Conservation (phyloP, 208 protist genomes). For the Trypanosoma boissoni region DNA sequence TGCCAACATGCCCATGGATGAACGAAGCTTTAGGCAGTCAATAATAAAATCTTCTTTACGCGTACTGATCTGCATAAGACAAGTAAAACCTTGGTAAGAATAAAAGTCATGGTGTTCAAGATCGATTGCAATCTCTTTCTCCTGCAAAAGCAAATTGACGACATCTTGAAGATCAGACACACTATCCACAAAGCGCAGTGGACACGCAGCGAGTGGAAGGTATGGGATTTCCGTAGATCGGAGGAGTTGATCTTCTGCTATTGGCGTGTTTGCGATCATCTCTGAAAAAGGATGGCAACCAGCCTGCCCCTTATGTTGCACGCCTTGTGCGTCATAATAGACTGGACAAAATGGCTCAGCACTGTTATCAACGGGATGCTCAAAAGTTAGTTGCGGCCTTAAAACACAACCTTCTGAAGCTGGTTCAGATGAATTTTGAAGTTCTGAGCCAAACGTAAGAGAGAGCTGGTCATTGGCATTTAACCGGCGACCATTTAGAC, state of each 20-base stretch:
- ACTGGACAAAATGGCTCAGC: constrained; percentile 52
- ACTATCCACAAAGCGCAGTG: constrained; percentile 73
- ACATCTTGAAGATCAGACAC: constrained; percentile 45
- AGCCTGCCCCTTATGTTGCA: constrained; percentile 41
- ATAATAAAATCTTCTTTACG: constrained; percentile 95
- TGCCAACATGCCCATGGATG: constrained; percentile 86
- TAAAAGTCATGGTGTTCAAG: constrained; percentile 94
- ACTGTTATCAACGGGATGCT: constrained; percentile 72
- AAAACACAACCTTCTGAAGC: constrained; percentile 24
- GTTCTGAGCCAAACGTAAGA: constrained; percentile 73
- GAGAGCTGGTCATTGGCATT: constrained; percentile 70
- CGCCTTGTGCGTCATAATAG: constrained; percentile 58
- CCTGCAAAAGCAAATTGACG: constrained; percentile 30
- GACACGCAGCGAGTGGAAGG: constrained; percentile 52
- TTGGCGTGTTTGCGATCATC: constrained; percentile 41
- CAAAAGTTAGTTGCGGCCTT: constrained; percentile 81
- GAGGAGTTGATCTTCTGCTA: constrained; percentile 55
- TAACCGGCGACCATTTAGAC: constrained; percentile 60
- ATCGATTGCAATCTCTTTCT: constrained; percentile 93
- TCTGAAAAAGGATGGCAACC: constrained; percentile 77
- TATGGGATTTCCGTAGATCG: constrained; percentile 50
- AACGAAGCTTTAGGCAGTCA: constrained; percentile 94
- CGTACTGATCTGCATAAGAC: constrained; percentile 98
- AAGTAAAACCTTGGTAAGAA: constrained; percentile 96
- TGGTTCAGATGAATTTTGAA: constrained; percentile 21